Evolutionary conservation across 2,329 filamentous ascomycete genomes (phyloP).

Genomic region (Coleophoma crateriformis): DNA sequence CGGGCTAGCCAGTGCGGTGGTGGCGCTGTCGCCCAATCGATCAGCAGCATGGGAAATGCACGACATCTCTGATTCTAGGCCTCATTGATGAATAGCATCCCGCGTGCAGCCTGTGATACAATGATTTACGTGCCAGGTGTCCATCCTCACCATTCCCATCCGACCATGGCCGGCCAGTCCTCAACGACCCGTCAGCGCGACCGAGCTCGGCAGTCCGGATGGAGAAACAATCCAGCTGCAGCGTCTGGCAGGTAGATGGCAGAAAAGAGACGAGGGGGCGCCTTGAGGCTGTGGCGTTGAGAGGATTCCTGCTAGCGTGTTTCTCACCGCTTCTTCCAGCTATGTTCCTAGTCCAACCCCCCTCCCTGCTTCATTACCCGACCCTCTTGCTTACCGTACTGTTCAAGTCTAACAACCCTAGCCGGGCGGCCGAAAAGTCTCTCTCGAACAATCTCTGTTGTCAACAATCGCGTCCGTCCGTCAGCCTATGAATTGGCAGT

Average conservation of each 20-base stretch:
- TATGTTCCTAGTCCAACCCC: not conserved
- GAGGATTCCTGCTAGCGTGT: not conserved
- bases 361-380: not conserved
- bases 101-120: not conserved
- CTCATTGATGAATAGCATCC: not conserved
- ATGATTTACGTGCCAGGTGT: too few relatives aligned
- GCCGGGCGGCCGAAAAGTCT: too few relatives aligned
- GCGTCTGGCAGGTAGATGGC: too few relatives aligned
- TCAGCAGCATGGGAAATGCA: not conserved
- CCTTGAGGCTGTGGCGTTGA: not conserved
- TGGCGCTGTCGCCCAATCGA: constrained; percentile 1
- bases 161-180: not conserved
- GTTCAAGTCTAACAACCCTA: too few relatives aligned
- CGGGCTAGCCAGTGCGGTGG: not conserved
- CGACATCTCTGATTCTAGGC: not conserved
- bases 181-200: not conserved
- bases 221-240: not conserved
- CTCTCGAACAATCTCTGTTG: too few relatives aligned
- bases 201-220: not conserved
- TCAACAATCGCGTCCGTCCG: too few relatives aligned
- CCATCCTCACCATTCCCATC: not conserved
- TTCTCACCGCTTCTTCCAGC: not conserved
- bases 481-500: too few relatives aligned
- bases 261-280: not conserved
- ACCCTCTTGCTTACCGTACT: not conserved